Evolutionary conservation across 441 rosid species (phyloP).

Genomic region (Adansonia madagascariensis): DNA sequence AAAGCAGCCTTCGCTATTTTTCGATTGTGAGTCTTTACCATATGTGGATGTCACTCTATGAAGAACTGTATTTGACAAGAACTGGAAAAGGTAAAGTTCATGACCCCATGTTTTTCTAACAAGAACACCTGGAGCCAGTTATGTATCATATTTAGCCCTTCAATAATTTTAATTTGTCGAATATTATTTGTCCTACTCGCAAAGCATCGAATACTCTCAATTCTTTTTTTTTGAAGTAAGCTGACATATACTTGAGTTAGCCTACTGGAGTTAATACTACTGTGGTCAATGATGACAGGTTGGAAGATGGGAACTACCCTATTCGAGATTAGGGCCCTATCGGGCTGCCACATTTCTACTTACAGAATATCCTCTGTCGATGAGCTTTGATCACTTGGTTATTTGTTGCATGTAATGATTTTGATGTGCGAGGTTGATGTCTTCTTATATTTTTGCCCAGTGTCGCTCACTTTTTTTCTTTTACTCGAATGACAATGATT

Average conservation of each 20-base stretch:
- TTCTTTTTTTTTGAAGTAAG: background rate
- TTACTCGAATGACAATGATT: constrained; percentile 31
- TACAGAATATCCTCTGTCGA: constrained; percentile 14
- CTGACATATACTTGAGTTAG: constrained; percentile 23
- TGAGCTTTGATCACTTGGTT: constrained; percentile 29
- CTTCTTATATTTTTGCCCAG: constrained; percentile 19
- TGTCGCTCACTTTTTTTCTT: background rate
- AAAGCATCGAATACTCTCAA: background rate
- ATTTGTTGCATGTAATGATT: constrained; percentile 23
- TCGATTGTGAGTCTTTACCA: background rate
- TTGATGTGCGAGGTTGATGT: constrained; percentile 15
- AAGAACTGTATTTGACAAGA: constrained; percentile 7
- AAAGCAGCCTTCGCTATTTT: constrained; percentile 13
- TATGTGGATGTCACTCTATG: constrained; percentile 20
- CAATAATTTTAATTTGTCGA: constrained; percentile 25
- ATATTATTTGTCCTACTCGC: constrained; percentile 9
- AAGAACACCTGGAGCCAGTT: constrained; percentile 29
- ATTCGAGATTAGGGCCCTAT: constrained; percentile 24
- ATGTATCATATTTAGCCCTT: background rate
- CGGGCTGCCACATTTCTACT: constrained; percentile 25
- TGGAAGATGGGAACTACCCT: constrained; percentile 18
- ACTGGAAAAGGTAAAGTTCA: constrained; percentile 17
- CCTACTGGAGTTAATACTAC: background rate
- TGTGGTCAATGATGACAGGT: constrained; percentile 23
- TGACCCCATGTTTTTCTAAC: constrained; percentile 16